A percentile compares a stretch with the other conserved stretches of the same genome.
phyloP scores from a whole-genome alignment of 2,329 filamentous ascomycete species.

The Cercospora janseana region DNA sequence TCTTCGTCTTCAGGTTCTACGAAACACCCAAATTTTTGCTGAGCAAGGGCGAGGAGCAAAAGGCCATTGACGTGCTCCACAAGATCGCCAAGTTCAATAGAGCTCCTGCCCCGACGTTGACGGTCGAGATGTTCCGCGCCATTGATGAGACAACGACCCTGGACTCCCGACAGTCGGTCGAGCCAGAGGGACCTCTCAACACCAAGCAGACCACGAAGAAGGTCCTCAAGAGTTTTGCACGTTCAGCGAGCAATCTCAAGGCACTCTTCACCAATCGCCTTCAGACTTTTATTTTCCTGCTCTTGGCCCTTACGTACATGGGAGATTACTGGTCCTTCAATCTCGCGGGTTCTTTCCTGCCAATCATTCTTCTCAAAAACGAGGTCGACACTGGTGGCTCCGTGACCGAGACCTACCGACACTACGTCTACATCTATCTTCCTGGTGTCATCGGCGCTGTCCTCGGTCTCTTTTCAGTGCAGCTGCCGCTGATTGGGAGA shows the following conservation, averaged over 20 bases:
- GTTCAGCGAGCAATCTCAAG: slow-evolving; percentile 35
- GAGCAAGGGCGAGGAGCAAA: slow-evolving; percentile 52
- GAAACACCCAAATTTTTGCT: slow-evolving; percentile 63
- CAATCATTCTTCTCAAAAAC: slow-evolving; percentile 47
- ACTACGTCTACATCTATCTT: slow-evolving; percentile 55
- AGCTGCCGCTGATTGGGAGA: slow-evolving; percentile 44
- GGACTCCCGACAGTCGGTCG: slow-evolving; percentile 24
- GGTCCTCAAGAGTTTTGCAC: slow-evolving; percentile 22
- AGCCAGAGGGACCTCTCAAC: neutral
- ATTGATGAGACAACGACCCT: slow-evolving; percentile 11
- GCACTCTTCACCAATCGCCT: slow-evolving; percentile 45
- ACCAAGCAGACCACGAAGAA: slow-evolving; percentile 13
- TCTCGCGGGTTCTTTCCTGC: slow-evolving; percentile 50
- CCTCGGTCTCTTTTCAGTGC: slow-evolving; percentile 51
- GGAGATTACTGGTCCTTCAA: slow-evolving; percentile 54
- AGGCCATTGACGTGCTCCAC: slow-evolving; percentile 49
- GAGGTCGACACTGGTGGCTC: slow-evolving; percentile 7
- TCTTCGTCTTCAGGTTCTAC: slow-evolving; percentile 56
- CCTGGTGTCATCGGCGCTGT: slow-evolving; percentile 55
- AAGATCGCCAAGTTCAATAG: slow-evolving; percentile 47
- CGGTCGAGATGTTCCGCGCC: slow-evolving; percentile 33
- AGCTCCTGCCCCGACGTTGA: slow-evolving; percentile 38
- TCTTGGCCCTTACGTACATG: slow-evolving; percentile 54
- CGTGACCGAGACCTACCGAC: slow-evolving; percentile 48
- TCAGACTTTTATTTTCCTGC: slow-evolving; percentile 48